Evolutionary conservation across 208 protist species (phyloP).

Genomic region (Leishmania gerbilli): DNA sequence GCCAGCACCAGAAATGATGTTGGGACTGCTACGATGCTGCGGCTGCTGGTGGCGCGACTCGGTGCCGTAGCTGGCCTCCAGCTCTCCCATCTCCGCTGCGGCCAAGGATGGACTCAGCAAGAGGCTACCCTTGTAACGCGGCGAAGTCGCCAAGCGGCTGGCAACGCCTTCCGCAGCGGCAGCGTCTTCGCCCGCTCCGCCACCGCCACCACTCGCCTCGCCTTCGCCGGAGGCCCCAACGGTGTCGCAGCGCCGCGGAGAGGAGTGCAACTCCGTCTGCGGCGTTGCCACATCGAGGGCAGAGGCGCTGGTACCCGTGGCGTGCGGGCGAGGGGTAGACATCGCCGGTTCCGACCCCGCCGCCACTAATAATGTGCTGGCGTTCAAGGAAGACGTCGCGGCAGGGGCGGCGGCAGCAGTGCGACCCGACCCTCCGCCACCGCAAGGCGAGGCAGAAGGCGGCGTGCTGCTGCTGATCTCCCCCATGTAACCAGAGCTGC

Average conservation of each 20-base stretch:
- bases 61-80: conserved; percentile 14
- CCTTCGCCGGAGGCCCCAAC: neutral
- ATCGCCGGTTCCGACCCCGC: neutral
- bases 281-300: conserved; percentile 10
- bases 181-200: neutral
- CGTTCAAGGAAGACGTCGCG: neutral
- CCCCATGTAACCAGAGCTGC: neutral
- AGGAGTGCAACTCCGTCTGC: conserved; percentile 17
- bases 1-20: neutral
- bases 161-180: neutral
- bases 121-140: neutral
- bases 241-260: conserved; percentile 12
- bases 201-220: neutral
- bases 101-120: conserved; percentile 34
- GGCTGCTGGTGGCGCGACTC: neutral
- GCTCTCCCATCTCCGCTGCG: conserved; percentile 12
- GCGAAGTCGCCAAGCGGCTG: conserved; percentile 6
- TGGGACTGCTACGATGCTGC: neutral
- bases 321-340: neutral
- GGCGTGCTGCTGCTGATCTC: neutral
- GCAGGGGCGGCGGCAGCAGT: neutral
- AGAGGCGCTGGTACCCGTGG: conserved; percentile 1
- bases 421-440: neutral
- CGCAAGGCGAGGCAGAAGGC: neutral
- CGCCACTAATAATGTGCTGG: neutral